Percentiles rank a stretch among this genome's conserved stretches.
Conservation (phyloP, 2,329 filamentous ascomycete species). For the Nothophoma quercina region DNA sequence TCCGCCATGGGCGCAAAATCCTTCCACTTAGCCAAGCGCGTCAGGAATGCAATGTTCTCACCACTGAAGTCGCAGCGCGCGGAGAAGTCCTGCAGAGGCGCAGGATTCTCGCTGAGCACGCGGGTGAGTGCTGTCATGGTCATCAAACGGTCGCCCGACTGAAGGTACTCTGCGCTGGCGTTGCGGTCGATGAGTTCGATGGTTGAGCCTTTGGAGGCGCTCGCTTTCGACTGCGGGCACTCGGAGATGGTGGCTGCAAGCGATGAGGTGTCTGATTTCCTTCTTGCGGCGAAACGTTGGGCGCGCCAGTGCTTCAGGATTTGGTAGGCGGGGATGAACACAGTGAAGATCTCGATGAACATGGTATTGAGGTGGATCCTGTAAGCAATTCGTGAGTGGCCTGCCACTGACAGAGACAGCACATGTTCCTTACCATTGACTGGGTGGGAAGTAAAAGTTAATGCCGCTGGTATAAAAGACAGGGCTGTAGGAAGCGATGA, state of each 20-base stretch:
- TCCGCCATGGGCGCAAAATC: background rate
- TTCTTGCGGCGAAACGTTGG: conserved; percentile 1
- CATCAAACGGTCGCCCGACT: conserved; percentile 14
- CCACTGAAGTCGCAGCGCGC: conserved; percentile 23
- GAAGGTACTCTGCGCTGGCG: background rate
- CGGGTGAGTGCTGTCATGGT: conserved; percentile 19
- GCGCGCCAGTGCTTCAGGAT: conserved; percentile 19
- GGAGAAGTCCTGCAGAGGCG: conserved; percentile 25
- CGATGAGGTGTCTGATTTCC: conserved; percentile 8
- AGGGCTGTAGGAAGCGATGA: conserved; percentile 25
- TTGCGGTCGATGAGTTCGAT: conserved; percentile 17
- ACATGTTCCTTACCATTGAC: conserved; percentile 21
- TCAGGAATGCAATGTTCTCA: conserved; percentile 28
- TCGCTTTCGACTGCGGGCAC: background rate
- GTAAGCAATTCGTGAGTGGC: background rate
- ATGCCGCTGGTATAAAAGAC: conserved; percentile 19
- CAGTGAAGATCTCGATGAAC: conserved; percentile 26
- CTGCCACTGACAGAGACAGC: too few species aligned
- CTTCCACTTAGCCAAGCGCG: conserved; percentile 15
- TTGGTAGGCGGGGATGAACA: conserved; percentile 27
- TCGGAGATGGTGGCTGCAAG: background rate
- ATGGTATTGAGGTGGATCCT: conserved; percentile 30
- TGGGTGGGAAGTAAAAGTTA: conserved; percentile 26
- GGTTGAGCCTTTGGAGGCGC: conserved; percentile 6
- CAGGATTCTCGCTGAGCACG: conserved; percentile 20